Percentiles rank a stretch among this genome's conserved stretches.
These are phyloP conservation scores for Talaromyces wortmannii DNA, from an alignment of 495 filamentous ascomycete species.

Conservation along the genomic window DNA sequence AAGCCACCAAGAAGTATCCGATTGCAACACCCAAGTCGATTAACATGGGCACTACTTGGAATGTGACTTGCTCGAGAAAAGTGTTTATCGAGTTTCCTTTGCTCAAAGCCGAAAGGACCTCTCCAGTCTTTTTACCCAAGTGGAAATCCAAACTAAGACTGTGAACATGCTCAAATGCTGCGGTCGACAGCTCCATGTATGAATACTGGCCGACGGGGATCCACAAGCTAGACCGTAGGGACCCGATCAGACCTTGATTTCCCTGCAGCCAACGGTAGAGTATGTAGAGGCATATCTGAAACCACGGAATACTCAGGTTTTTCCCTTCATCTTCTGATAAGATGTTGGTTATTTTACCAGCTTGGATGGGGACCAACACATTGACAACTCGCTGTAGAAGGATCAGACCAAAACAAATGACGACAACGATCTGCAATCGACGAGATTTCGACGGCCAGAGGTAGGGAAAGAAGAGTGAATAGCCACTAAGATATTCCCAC, in stretches of 20 bases:
- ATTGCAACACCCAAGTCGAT: slow-evolving; percentile 84
- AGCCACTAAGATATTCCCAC: slow-evolving; percentile 89
- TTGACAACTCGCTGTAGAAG: slow-evolving; percentile 74
- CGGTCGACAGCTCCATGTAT: slow-evolving; percentile 87
- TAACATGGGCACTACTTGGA: slow-evolving; percentile 91
- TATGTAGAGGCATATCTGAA: slow-evolving; percentile 70
- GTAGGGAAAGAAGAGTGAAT: slow-evolving; percentile 87
- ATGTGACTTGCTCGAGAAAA: slow-evolving; percentile 92
- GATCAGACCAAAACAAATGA: slow-evolving; percentile 72
- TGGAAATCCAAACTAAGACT: slow-evolving; percentile 93
- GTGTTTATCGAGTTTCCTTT: slow-evolving; percentile 95
- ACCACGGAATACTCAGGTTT: slow-evolving; percentile 53
- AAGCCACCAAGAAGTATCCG: slow-evolving; percentile 70
- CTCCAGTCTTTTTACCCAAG: slow-evolving; percentile 91
- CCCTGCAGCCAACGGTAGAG: slow-evolving; percentile 82
- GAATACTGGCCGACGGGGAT: slow-evolving; percentile 95
- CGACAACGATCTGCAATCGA: slow-evolving; percentile 64
- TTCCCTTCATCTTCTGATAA: slow-evolving; percentile 47
- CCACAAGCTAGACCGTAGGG: slow-evolving; percentile 77
- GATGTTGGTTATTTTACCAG: slow-evolving; percentile 64
- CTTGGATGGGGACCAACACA: slow-evolving; percentile 69
- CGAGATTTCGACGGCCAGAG: slow-evolving; percentile 80
- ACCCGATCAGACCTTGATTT: slow-evolving; percentile 76
- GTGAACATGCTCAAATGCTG: slow-evolving; percentile 96
- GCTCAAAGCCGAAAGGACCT: slow-evolving; percentile 89